Percentiles rank a stretch among this genome's conserved stretches.
Evolutionary conservation across 495 filamentous ascomycete species (phyloP).

Genomic region (Physcia stellaris): DNA sequence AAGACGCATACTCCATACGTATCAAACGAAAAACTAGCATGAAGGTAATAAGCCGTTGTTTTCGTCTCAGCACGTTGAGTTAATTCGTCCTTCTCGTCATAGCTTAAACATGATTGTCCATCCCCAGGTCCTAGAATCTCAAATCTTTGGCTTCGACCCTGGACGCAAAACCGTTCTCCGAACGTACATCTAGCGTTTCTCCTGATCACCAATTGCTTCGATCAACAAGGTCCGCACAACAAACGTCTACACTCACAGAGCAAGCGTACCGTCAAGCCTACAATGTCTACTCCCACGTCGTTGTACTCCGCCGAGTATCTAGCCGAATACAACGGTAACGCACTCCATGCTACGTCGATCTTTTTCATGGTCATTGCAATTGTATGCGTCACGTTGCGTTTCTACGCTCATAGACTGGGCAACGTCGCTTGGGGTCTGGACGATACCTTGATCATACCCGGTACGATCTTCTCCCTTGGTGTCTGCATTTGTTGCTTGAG

Average conservation of each 20-base stretch:
- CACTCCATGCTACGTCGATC: conserved; percentile 8
- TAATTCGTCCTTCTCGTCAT: no score
- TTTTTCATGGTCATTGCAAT: conserved; percentile 12
- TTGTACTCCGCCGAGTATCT: conserved; percentile 12
- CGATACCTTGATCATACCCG: conserved; percentile 14
- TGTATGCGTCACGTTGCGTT: conserved; percentile 10
- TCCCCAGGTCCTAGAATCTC: no score
- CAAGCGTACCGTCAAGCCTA: not conserved
- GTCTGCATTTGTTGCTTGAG: conserved; percentile 2
- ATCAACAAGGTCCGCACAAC: not conserved
- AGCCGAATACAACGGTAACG: conserved; percentile 7
- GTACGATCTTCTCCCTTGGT: conserved; percentile 7
- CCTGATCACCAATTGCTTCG: not conserved
- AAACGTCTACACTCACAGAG: no score
- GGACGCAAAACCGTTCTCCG: not conserved
- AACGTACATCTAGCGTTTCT: not conserved
- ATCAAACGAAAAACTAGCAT: no score
- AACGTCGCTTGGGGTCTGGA: conserved; percentile 13
- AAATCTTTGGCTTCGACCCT: not conserved
- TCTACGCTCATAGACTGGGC: conserved; percentile 9
- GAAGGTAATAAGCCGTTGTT: no score
- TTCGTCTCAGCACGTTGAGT: no score
- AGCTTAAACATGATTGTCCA: no score
- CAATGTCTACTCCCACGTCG: not conserved
- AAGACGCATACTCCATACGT: no score